phyloP scores from a whole-genome alignment of 129 eudicot genomes.

The Lactuca saligna region DNA sequence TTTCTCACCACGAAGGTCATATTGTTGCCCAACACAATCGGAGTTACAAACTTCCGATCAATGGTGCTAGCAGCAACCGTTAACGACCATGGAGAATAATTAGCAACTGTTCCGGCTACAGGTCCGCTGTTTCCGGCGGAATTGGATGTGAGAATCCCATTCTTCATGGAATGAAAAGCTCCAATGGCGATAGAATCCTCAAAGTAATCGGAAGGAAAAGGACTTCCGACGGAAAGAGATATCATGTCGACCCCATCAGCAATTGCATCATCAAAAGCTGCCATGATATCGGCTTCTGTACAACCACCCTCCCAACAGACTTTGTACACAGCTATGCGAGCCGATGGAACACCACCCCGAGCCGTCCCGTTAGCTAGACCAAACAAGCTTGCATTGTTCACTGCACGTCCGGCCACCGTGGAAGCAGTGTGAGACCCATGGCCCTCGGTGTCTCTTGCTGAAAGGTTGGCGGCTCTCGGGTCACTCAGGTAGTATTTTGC shows the following conservation, averaged over 20 bases:
- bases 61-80: constrained; percentile 58
- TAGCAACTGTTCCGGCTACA: constrained; percentile 22
- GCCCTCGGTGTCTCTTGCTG: constrained; percentile 63
- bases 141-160: constrained; percentile 56
- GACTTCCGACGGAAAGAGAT: constrained; percentile 61
- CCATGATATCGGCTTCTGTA: constrained; percentile 44
- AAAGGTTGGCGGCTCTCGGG: constrained; percentile 14
- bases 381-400: constrained; percentile 39
- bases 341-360: constrained; percentile 70
- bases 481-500: constrained; percentile 46
- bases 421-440: constrained; percentile 89
- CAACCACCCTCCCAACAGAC: constrained; percentile 49
- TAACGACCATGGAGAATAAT: constrained; percentile 52
- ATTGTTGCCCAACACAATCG: constrained; percentile 42
- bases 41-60: constrained; percentile 39
- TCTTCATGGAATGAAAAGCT: constrained; percentile 18
- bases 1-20: constrained; percentile 28
- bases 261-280: constrained; percentile 28
- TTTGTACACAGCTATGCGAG: constrained; percentile 71
- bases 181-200: constrained; percentile 71
- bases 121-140: constrained; percentile 78
- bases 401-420: constrained; percentile 63
- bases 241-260: constrained; percentile 76
- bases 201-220: constrained; percentile 33
- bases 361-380: constrained; percentile 68